Conservation (phyloP, 202 grass and related monocot species). For the Eragrostis tef region DNA sequence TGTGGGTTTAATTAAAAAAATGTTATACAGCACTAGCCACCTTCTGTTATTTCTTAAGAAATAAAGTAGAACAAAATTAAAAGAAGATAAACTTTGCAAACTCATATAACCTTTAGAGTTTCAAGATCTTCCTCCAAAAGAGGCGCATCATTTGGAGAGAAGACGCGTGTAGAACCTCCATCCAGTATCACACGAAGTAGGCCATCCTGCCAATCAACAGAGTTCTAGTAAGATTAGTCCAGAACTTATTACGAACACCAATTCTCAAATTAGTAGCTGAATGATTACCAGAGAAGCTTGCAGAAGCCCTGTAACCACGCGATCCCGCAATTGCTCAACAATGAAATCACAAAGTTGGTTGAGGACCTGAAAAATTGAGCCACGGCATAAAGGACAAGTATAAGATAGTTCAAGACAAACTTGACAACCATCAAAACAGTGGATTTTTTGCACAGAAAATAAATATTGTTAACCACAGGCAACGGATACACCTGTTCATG, state of each 20-base stretch:
- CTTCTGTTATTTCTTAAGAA: not conserved
- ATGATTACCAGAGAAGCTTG: conserved; percentile 89
- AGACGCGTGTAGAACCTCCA: conserved; percentile 86
- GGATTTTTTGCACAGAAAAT: conserved; percentile 17
- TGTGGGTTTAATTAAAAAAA: conserved; percentile 11
- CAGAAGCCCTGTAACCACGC: conserved; percentile 91
- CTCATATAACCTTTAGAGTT: conserved; percentile 80
- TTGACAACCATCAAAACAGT: conserved; percentile 14
- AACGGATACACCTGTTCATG: not conserved
- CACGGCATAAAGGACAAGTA: conserved; percentile 17
- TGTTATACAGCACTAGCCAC: not conserved
- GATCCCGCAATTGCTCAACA: conserved; percentile 90
- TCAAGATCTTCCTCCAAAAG: conserved; percentile 95
- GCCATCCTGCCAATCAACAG: conserved; percentile 67
- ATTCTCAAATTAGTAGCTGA: conserved; percentile 28
- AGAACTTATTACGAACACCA: conserved; percentile 16
- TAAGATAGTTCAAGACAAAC: conserved; percentile 27
- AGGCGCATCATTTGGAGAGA: conserved; percentile 71
- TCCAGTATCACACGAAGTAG: conserved; percentile 92
- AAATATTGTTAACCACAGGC: conserved; percentile 8
- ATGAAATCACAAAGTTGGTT: conserved; percentile 89
- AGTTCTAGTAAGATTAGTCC: conserved; percentile 33
- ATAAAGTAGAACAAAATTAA: conserved; percentile 26
- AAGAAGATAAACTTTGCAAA: conserved; percentile 44
- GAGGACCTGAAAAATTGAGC: conserved; percentile 66